Percentiles rank a stretch among this genome's conserved stretches.
Conservation (phyloP, 768 basidiomycete species). For the Amanita thiersii region DNA sequence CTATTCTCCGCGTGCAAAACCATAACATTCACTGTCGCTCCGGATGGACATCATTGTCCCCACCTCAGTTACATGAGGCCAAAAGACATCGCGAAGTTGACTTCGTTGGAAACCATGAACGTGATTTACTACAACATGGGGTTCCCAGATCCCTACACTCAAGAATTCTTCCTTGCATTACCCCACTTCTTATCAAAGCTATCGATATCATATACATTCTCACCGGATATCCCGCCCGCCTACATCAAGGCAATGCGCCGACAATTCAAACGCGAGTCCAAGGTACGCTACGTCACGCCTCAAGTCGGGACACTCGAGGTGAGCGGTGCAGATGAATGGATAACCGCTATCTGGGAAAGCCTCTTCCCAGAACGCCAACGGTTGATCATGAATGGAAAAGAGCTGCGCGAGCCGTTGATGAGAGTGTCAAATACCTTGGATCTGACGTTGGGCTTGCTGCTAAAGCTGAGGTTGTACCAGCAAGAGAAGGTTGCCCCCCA, state of each 20-base stretch:
- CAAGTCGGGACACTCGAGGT: slow-evolving; percentile 4
- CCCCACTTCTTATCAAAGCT: slow-evolving; percentile 1
- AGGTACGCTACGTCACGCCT: slow-evolving; percentile 3
- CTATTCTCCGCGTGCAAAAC: not conserved
- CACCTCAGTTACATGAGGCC: not conserved
- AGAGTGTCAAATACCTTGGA: not conserved
- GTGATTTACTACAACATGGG: slow-evolving; percentile 1
- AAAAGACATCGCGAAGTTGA: slow-evolving; percentile 2
- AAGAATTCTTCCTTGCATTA: slow-evolving; percentile 6
- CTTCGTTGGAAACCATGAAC: not conserved
- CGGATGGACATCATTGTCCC: too few species aligned
- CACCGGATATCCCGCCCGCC: not conserved
- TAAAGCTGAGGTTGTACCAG: not conserved
- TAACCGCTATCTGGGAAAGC: slow-evolving; percentile 8
- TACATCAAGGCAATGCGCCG: not conserved
- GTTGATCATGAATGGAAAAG: slow-evolving; percentile 4
- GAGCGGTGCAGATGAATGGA: slow-evolving; percentile 2
- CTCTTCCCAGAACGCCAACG: slow-evolving; percentile 2
- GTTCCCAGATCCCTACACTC: slow-evolving; percentile 5
- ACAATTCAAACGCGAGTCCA: not conserved
- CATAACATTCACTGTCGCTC: slow-evolving; percentile 5
- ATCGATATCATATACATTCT: slow-evolving; percentile 4
- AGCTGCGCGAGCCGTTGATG: not conserved
- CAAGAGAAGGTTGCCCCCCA: not conserved
- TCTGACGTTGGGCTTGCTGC: not conserved